Conservation (phyloP, 805 yeast species). For the Monosporozyma servazzii region DNA sequence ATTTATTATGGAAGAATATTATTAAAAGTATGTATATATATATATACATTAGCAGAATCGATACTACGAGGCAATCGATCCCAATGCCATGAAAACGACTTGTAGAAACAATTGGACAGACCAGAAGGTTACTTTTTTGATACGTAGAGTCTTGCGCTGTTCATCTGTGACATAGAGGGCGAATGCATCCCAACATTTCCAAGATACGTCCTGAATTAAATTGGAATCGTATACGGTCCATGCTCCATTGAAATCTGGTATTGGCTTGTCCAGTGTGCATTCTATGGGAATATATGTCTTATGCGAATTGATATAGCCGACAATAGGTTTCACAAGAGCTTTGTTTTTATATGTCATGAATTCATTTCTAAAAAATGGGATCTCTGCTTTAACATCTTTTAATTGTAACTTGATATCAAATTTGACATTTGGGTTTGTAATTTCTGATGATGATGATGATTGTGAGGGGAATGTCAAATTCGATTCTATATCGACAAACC, state of each 20-base stretch:
- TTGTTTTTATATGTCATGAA: slow-evolving; percentile 75
- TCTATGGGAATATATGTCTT: slow-evolving; percentile 83
- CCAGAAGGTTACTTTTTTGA: slow-evolving; percentile 89
- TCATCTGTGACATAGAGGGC: slow-evolving; percentile 85
- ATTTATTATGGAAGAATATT: neutral
- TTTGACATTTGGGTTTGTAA: slow-evolving; percentile 25
- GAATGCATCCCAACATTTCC: slow-evolving; percentile 84
- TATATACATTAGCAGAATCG: neutral
- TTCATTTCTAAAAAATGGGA: slow-evolving; percentile 82
- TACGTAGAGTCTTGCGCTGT: slow-evolving; percentile 57
- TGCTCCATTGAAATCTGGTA: slow-evolving; percentile 84
- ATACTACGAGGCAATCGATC: slow-evolving; percentile 46
- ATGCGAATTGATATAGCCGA: slow-evolving; percentile 85
- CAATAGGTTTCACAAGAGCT: slow-evolving; percentile 89
- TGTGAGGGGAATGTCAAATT: slow-evolving; percentile 76
- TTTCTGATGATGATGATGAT: slow-evolving; percentile 16
- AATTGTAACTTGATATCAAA: slow-evolving; percentile 72
- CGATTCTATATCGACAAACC: slow-evolving; percentile 88
- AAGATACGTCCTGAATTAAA: slow-evolving; percentile 83
- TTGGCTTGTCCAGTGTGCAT: slow-evolving; percentile 69
- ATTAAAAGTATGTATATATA: neutral
- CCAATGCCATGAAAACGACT: slow-evolving; percentile 70
- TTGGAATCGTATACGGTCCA: slow-evolving; percentile 93
- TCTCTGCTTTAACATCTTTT: slow-evolving; percentile 78
- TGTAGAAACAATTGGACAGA: slow-evolving; percentile 78